phyloP scores from a whole-genome alignment of 495 filamentous ascomycete species.

The Aspergillus taichungensis region DNA sequence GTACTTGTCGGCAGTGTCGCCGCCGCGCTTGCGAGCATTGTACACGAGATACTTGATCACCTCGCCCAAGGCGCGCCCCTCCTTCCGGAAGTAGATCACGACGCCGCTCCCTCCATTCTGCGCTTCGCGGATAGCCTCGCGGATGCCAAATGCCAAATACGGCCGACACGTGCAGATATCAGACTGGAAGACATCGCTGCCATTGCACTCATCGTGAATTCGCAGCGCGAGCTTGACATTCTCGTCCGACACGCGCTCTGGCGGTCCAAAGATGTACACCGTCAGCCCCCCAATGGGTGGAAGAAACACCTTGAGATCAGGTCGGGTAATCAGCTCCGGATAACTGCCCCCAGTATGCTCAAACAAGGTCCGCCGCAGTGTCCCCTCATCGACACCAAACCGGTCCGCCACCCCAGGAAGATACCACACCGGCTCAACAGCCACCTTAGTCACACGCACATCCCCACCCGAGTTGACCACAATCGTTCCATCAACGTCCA shows the following conservation, averaged over 20 bases:
- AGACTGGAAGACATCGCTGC: constrained; percentile 95
- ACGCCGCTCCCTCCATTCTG: constrained; percentile 92
- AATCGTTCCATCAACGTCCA: constrained; percentile 84
- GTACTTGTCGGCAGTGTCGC: constrained; percentile 90
- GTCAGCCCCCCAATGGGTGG: constrained; percentile 95
- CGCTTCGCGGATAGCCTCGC: constrained; percentile 93
- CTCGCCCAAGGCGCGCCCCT: constrained; percentile 91
- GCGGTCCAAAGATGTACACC: constrained; percentile 95
- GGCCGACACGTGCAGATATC: constrained; percentile 98
- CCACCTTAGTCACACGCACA: constrained; percentile 91
- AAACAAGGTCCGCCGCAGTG: constrained; percentile 77
- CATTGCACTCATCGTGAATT: constrained; percentile 96
- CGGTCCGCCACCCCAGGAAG: constrained; percentile 89
- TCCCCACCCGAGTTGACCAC: constrained; percentile 78
- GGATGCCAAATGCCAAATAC: constrained; percentile 93
- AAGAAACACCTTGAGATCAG: constrained; percentile 91
- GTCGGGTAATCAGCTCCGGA: constrained; percentile 84
- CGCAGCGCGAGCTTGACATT: constrained; percentile 78
- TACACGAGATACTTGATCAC: constrained; percentile 97
- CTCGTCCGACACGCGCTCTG: constrained; percentile 83
- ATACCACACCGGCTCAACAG: constrained; percentile 95
- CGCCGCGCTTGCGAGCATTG: constrained; percentile 77
- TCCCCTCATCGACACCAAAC: constrained; percentile 90
- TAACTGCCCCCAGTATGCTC: constrained; percentile 93
- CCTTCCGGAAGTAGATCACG: constrained; percentile 98